A percentile compares a stretch with the other conserved stretches of the same genome.
Evolutionary conservation across 2,329 filamentous ascomycete genomes (phyloP).

Genomic region (Colletotrichum sp.): DNA sequence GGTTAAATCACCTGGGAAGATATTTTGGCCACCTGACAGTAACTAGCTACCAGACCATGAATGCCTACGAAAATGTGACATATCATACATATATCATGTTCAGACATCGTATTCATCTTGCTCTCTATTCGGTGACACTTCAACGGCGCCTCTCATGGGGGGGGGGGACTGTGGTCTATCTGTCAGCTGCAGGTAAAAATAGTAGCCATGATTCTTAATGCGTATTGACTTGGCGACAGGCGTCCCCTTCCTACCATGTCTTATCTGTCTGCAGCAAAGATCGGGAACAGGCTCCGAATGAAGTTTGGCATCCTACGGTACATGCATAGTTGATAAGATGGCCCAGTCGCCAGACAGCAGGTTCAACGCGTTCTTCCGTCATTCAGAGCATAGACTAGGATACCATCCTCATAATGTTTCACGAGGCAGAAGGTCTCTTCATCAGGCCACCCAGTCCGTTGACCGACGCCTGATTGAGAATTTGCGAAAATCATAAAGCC

Average conservation of each 20-base stretch:
- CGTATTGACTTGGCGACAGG: background rate
- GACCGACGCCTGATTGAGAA: background rate
- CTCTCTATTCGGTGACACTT: rapidly evolving
- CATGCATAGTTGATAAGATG: rapidly evolving
- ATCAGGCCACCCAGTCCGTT: background rate
- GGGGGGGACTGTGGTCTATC: background rate
- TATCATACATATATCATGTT: background rate
- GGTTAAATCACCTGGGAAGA: background rate
- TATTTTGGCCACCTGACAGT: background rate
- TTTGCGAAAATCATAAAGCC: background rate
- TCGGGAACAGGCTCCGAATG: background rate
- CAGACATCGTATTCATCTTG: rapidly evolving
- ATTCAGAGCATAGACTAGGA: background rate
- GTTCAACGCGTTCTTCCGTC: rapidly evolving
- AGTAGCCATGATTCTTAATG: background rate
- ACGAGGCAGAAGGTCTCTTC: background rate
- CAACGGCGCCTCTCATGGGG: background rate
- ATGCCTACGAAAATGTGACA: background rate
- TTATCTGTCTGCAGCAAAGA: background rate
- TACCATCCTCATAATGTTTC: rapidly evolving
- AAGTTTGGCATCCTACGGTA: background rate
- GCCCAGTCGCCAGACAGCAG: background rate
- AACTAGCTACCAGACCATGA: background rate
- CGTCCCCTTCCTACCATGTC: rapidly evolving
- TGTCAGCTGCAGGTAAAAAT: background rate